Conservation (phyloP, 2,329 filamentous ascomycete species). For the Beauveria rudraprayagi region DNA sequence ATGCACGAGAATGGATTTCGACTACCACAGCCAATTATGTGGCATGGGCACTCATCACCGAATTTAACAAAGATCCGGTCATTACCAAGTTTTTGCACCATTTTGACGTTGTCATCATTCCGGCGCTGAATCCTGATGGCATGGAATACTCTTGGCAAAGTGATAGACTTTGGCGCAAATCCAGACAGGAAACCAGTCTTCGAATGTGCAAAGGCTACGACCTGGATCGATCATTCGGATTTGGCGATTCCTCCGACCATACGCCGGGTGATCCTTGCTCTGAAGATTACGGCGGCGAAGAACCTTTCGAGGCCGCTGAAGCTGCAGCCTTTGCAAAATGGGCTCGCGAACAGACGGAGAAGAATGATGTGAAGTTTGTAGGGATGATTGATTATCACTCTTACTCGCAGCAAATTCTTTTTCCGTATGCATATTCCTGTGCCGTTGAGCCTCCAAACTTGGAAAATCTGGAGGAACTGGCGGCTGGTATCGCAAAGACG, state of each 20-base stretch:
- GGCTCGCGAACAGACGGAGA: slow-evolving; percentile 68
- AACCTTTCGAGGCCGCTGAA: slow-evolving; percentile 78
- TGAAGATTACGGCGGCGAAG: slow-evolving; percentile 77
- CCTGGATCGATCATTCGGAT: slow-evolving; percentile 79
- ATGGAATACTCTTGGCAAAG: slow-evolving; percentile 90
- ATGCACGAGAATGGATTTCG: slow-evolving; percentile 94
- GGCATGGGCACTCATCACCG: slow-evolving; percentile 79
- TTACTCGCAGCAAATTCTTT: slow-evolving; percentile 91
- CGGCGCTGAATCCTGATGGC: slow-evolving; percentile 86
- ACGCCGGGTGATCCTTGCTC: slow-evolving; percentile 74
- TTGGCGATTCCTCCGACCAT: slow-evolving; percentile 67
- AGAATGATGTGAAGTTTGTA: slow-evolving; percentile 67
- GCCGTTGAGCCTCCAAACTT: slow-evolving; percentile 67
- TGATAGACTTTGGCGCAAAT: slow-evolving; percentile 93
- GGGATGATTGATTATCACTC: slow-evolving; percentile 86
- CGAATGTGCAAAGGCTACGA: slow-evolving; percentile 83
- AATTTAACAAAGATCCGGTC: slow-evolving; percentile 62
- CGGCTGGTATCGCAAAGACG: slow-evolving; percentile 77
- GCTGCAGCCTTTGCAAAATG: slow-evolving; percentile 68
- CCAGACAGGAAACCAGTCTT: slow-evolving; percentile 72
- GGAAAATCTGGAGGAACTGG: slow-evolving; percentile 88
- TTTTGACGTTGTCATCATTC: slow-evolving; percentile 84
- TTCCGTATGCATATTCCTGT: slow-evolving; percentile 87
- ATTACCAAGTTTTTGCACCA: slow-evolving; percentile 73
- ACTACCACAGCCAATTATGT: slow-evolving; percentile 86